Base-by-base conservation (phyloP, 2,329 filamentous ascomycete species). In the Colletotrichum limetticola region DNA sequence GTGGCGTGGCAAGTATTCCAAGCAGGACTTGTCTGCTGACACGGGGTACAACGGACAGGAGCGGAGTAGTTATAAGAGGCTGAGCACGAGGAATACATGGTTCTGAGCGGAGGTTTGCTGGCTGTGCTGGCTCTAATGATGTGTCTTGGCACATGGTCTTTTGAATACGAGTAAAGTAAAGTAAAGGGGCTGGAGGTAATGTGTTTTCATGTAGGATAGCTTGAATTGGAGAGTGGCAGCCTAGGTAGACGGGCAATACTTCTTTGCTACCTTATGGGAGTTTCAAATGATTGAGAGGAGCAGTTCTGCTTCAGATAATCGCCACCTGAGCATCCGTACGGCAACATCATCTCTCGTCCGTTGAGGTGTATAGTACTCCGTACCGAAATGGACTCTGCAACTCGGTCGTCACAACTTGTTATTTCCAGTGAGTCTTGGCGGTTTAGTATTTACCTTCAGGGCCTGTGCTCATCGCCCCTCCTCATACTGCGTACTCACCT, bases 41-140 rank as follows among this genome's bases (percentile, higher is more conserved):
- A 37, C 55, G 22, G 67, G 69, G 57, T 28, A 69, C 26, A 24
- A 68, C 32, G 42, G 71, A 37, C 28, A 53, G 22, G 75, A 76
- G 70, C 58, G 74, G 30, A 78, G 72, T 32, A 79, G 76, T 56
- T 79, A 79, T 30, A 76, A 77, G 69, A 72, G 75, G 68, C 66
- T 79, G 57, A 78, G 77, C 61, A 71, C 69, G 19, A 76, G 74
- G 14, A 77, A 65, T 66, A 74, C 80, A 86, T 87, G 69, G 86
- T 84, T 78, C 84, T 86, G 19, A 80, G 22, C 32, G 19, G 26
- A 22, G 16, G 26, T 28, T 14, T 57, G 26, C 53, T 57, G 53
- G 53, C n/a, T 53, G 59, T 11, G 35, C 24, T 14, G 14, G 16
- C 42, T n/a, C n/a, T 53, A 16, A 11, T 30, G 22, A n/a, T n/a